A percentile compares a stretch with the other conserved stretches of the same genome.
These are phyloP conservation scores for Daedaleopsis sinensis DNA, from an alignment of 768 basidiomycete genomes.

Conservation along the genomic window DNA sequence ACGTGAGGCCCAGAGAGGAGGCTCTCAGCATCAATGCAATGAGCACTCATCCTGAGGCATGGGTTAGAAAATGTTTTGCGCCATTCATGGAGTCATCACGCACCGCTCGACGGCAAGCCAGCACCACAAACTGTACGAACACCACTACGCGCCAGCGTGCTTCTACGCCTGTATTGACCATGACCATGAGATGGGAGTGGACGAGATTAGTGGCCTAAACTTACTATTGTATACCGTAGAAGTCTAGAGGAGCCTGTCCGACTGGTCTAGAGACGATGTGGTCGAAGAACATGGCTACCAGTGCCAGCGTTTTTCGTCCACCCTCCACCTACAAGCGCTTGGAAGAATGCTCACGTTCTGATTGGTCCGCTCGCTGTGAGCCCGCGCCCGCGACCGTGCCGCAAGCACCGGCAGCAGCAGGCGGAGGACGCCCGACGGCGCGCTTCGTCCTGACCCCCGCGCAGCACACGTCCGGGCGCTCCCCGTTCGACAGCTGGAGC, in stretches of 20 bases:
- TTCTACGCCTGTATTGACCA: neutral
- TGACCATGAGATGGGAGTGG: neutral
- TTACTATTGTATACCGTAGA: neutral
- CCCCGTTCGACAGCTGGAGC: constrained; percentile 51
- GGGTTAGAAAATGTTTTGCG: neutral
- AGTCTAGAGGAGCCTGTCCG: constrained; percentile 7
- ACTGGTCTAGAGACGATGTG: neutral
- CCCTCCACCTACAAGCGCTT: neutral
- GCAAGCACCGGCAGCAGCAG: too few species aligned
- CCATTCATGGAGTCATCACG: neutral
- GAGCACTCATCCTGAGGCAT: constrained; percentile 68
- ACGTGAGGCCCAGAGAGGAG: constrained; percentile 73
- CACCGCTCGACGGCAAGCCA: constrained; percentile 25
- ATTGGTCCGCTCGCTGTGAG: constrained; percentile 4
- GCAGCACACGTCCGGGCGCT: constrained; percentile 65
- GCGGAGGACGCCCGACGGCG: too few species aligned
- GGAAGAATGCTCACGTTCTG: neutral
- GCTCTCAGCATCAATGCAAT: constrained; percentile 81
- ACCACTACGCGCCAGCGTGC: constrained; percentile 17
- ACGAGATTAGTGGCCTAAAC: neutral
- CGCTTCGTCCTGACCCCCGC: constrained; percentile 59
- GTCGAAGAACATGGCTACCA: constrained; percentile 5
- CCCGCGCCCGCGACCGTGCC: too few species aligned
- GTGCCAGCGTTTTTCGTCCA: constrained; percentile 17
- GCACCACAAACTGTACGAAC: constrained; percentile 12